phyloP scores from a whole-genome alignment of 1,139 yeast species.

The Trichomonascaceae sp. region DNA sequence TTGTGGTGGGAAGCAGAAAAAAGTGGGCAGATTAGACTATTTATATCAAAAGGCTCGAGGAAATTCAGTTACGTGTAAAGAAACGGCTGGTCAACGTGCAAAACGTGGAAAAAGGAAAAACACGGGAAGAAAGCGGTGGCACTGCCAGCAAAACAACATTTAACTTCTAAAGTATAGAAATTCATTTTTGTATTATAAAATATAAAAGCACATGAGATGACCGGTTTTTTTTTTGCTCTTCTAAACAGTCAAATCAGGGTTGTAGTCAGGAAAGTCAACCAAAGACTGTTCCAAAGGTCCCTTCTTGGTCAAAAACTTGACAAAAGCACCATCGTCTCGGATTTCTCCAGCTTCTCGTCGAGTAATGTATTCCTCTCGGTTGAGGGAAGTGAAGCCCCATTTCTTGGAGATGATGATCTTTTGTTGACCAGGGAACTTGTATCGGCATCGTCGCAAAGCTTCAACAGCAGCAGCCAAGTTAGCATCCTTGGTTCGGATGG shows the following conservation, averaged over 20 bases:
- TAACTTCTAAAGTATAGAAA: background rate
- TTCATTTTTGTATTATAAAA: background rate
- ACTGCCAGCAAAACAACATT: too few relatives aligned
- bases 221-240: too few relatives aligned
- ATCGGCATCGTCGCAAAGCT: slow-evolving; percentile 99
- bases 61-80: background rate
- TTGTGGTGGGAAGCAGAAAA: background rate
- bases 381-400: slow-evolving; percentile 99
- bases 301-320: slow-evolving; percentile 94
- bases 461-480: slow-evolving; percentile 97
- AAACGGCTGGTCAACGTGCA: background rate
- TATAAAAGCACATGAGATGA: background rate
- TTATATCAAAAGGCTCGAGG: background rate
- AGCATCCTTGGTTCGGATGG: slow-evolving; percentile 97
- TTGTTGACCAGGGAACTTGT: slow-evolving; percentile 99
- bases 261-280: slow-evolving; percentile 92
- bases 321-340: slow-evolving; percentile 99
- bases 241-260: slow-evolving; percentile 29
- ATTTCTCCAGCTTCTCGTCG: slow-evolving; percentile 97
- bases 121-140: background rate
- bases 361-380: slow-evolving; percentile 94
- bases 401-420: slow-evolving; percentile 98
- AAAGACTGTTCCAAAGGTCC: slow-evolving; percentile 92
- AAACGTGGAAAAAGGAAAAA: background rate
- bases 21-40: background rate